These are phyloP conservation scores for Stramenopiles sp. DNA, from an alignment of 352 stramenopile genomes.

Conservation along the genomic window DNA sequence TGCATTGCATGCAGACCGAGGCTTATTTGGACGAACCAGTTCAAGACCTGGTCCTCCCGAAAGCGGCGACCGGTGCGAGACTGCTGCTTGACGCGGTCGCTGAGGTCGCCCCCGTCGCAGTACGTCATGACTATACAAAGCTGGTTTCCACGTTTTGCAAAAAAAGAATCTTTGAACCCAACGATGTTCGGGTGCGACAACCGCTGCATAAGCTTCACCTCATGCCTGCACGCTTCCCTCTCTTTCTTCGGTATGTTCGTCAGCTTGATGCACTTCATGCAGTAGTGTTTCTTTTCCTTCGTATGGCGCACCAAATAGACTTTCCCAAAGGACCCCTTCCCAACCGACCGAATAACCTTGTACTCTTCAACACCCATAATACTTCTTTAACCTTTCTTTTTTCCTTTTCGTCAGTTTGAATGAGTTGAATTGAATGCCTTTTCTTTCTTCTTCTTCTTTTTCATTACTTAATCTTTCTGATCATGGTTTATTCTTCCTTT, in stretches of 20 bases:
- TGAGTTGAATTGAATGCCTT: no score
- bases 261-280: slow-evolving; percentile 59
- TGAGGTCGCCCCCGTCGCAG: slow-evolving; percentile 56
- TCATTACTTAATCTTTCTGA: no score
- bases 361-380: slow-evolving; percentile 27
- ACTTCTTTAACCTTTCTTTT: no score
- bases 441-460: no score
- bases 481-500: no score
- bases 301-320: slow-evolving; percentile 66
- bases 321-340: slow-evolving; percentile 64
- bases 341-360: slow-evolving; percentile 37
- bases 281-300: slow-evolving; percentile 34
- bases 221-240: slow-evolving; percentile 26
- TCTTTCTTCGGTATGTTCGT: slow-evolving; percentile 28
- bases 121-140: slow-evolving; percentile 82
- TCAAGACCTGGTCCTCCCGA: slow-evolving; percentile 51
- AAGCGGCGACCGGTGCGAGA: slow-evolving; percentile 24
- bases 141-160: slow-evolving; percentile 32
- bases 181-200: slow-evolving; percentile 72
- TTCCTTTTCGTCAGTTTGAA: no score
- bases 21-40: slow-evolving; percentile 67
- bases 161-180: slow-evolving; percentile 65
- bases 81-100: slow-evolving; percentile 21
- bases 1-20: slow-evolving; percentile 69
- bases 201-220: slow-evolving; percentile 56